A percentile compares a stretch with the other conserved stretches of the same genome.
phyloP scores from a whole-genome alignment of 257 asterid genomes.

The Capsicum baccatum region DNA sequence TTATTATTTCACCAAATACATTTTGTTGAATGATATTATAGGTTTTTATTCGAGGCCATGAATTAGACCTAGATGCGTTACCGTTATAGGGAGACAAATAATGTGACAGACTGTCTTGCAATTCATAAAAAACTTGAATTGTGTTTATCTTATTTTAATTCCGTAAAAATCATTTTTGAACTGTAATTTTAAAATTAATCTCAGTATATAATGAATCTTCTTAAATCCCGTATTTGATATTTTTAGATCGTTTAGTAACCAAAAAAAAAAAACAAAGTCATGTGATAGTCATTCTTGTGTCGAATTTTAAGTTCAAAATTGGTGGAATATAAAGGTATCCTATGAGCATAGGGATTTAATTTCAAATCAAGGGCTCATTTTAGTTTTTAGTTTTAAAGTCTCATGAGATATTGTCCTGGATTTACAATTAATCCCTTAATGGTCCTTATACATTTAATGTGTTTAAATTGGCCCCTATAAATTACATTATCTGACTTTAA shows the following conservation, averaged over 20 bases:
- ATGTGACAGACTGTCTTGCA: background rate
- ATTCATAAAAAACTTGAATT: fast-evolving
- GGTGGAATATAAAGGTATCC: constrained; percentile 20
- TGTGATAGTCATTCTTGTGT: constrained; percentile 10
- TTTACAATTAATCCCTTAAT: background rate
- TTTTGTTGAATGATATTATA: background rate
- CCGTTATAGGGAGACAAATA: background rate
- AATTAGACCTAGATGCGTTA: background rate
- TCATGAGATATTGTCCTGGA: background rate
- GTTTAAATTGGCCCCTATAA: background rate
- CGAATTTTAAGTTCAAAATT: background rate
- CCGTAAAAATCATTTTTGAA: fast-evolving
- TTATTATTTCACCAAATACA: background rate
- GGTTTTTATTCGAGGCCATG: background rate
- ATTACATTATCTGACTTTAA: background rate
- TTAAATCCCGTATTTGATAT: background rate
- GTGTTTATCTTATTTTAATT: background rate
- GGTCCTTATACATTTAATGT: constrained; percentile 17
- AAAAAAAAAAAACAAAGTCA: background rate
- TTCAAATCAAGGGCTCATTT: background rate
- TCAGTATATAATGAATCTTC: background rate
- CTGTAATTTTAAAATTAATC: background rate
- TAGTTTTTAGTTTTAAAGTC: background rate
- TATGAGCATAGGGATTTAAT: background rate
- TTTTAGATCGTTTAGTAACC: background rate